Evolutionary conservation across 2,329 filamentous ascomycete genomes (phyloP), one percentile per base, ranked within the genome.

Genomic region (Cladosporium sp.): DNA sequence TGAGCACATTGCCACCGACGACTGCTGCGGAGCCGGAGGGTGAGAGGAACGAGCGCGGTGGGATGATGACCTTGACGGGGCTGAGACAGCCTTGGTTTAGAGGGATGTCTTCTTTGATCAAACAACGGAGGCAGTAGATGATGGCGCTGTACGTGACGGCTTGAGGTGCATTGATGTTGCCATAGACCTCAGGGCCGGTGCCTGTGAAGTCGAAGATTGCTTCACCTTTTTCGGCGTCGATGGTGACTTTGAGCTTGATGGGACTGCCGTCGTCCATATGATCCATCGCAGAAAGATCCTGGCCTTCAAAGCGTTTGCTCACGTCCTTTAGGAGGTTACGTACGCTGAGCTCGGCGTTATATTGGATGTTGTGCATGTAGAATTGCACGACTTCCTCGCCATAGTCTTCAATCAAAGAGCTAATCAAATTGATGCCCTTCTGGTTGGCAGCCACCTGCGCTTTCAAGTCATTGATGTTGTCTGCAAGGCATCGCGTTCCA

Each of bases 191-290:
- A 20, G 55, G 53, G 3, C 65, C 65, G 2, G 70, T 73, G 32
- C 70, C 70, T 0, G 67, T 66, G 56, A 72, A 73, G 50, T 73
- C 69, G 54, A 72, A 73, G 1, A 50, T 49, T 0, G 65, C 64
- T 15, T 55, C 55, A 1, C 68, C 69, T 19, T 55, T 59, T 6
- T 56, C 56, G 1, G 50, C 22, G 34, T 68, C 54, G 38, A 72
- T 69, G 2, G 53, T 58, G 44, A 73, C 61, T n/a, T 57, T 55
- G 15, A 73, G 58, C 3, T 45, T 12, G 38, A 72, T 67, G 4
- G 58, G 55, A 0, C 66, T 67, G 3, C 70, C 70, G 49, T 73
- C 65, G 55, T 75, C 72, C 63, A 74, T 68, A 52, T 60, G 68
- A 53, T 75, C 72, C 4, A 58, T 48, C 22, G 63, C 61, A 4